Conservation (phyloP, 164 flowering plant species). For the Vitis rotundifolia region DNA sequence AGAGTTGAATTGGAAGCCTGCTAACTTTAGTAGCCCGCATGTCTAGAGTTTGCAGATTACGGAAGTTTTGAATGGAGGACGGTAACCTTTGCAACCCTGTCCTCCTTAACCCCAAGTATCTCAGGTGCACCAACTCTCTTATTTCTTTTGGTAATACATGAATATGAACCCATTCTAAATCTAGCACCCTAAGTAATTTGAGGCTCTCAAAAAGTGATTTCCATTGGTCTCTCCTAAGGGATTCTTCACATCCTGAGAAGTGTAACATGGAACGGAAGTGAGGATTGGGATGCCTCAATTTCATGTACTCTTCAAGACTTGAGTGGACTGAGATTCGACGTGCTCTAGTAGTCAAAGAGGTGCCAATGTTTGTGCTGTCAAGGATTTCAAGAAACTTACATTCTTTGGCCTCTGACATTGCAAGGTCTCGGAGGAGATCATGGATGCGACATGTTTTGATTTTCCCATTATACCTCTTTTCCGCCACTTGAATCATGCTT, state of each 20-base stretch:
- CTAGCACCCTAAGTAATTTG: constrained; percentile 9
- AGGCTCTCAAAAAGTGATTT: neutral
- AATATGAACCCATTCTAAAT: neutral
- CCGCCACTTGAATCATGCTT: neutral
- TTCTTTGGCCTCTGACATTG: constrained; percentile 5
- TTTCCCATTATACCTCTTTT: neutral
- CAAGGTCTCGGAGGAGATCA: constrained; percentile 13
- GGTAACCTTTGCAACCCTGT: neutral
- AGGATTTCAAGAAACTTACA: constrained; percentile 1
- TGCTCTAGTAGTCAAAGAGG: neutral
- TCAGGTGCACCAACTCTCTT: constrained; percentile 8
- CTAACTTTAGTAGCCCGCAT: neutral
- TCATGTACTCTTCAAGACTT: no score
- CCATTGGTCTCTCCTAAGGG: no score
- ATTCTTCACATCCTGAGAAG: no score
- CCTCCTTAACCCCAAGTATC: constrained; percentile 1
- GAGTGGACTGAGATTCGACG: neutral
- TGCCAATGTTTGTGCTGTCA: neutral
- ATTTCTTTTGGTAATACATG: neutral
- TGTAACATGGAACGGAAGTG: no score
- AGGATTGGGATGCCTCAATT: no score
- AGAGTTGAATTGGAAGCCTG: no score
- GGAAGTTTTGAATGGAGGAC: neutral
- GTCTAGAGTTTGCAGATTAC: neutral
- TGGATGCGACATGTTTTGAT: constrained; percentile 7